A percentile compares a stretch with the other conserved stretches of the same genome.
Conservation (phyloP, 1,139 yeast genomes). For the Yamadazyma triangularis region DNA sequence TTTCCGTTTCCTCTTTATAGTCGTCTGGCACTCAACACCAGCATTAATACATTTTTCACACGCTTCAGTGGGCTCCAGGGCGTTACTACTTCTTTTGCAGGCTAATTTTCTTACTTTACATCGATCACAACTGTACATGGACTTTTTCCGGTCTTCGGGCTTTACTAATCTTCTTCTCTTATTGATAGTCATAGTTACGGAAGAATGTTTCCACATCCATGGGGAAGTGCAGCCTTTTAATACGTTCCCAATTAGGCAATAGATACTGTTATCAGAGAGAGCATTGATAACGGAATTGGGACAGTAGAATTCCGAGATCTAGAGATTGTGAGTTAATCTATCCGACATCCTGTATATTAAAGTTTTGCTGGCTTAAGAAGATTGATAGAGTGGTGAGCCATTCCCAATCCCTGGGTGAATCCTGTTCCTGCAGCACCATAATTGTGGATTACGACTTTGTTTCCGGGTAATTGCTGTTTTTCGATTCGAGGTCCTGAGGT, state of each 20-base stretch:
- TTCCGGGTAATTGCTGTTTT: conserved; percentile 13
- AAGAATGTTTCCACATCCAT: no score
- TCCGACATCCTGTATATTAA: no score
- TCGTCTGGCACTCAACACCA: conserved; percentile 32
- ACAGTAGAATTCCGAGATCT: no score
- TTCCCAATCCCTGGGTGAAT: conserved; percentile 67
- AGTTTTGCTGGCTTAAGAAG: no score
- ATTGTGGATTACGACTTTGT: conserved; percentile 45
- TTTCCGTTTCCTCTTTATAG: conserved; percentile 12
- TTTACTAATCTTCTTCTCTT: conserved; percentile 2
- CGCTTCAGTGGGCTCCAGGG: no score
- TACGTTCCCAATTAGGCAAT: no score
- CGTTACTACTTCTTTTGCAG: conserved; percentile 35
- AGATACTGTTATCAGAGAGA: no score
- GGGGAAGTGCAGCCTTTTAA: no score
- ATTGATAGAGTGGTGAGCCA: conserved; percentile 34
- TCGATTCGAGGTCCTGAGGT: conserved; percentile 64
- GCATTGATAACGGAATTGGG: no score
- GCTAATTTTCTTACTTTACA: conserved; percentile 39
- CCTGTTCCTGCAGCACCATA: conserved; percentile 81
- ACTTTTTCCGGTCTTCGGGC: conserved; percentile 12
- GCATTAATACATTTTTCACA: conserved; percentile 32
- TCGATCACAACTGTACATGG: conserved; percentile 38
- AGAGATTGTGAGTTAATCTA: no score
- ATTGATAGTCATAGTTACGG: no score